phyloP scores from a whole-genome alignment of 352 stramenopile species.

The Elongisporangium prolatum region DNA sequence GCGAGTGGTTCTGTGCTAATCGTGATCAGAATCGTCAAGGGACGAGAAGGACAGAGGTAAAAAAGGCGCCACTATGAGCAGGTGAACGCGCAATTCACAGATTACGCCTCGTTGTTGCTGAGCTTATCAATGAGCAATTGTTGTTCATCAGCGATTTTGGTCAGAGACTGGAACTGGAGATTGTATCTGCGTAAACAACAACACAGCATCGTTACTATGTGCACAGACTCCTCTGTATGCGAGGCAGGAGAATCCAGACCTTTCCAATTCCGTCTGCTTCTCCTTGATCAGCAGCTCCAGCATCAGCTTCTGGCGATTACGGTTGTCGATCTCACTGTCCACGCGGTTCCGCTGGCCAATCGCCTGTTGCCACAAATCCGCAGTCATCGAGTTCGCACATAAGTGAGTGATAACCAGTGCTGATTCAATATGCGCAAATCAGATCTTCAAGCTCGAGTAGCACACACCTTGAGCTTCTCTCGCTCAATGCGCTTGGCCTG shows the following conservation, averaged over 20 bases:
- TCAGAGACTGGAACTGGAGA: constrained; percentile 70
- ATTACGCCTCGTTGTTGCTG: constrained; percentile 85
- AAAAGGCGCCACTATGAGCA: not conserved
- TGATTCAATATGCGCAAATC: too few species aligned
- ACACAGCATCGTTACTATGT: not conserved
- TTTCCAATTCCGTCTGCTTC: constrained; percentile 76
- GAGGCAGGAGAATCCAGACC: constrained; percentile 18
- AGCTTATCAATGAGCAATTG: constrained; percentile 80
- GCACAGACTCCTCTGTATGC: too few species aligned
- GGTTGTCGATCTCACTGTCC: constrained; percentile 79
- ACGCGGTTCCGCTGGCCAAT: constrained; percentile 80
- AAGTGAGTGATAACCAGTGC: not conserved
- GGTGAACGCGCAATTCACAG: not conserved
- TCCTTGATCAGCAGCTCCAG: constrained; percentile 77
- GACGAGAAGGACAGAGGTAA: too few species aligned
- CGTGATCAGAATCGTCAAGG: too few species aligned
- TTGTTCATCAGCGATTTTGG: constrained; percentile 77
- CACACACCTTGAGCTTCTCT: constrained; percentile 70
- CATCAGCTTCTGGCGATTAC: constrained; percentile 76
- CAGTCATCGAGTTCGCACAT: not conserved
- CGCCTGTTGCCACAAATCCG: constrained; percentile 24
- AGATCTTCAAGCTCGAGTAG: too few species aligned
- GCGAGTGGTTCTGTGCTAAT: too few species aligned
- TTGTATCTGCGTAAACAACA: constrained; percentile 46
- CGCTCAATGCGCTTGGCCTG: constrained; percentile 76